Conservation (phyloP, 176 grass and related monocot species). For the Tillandsia fasciculata region DNA sequence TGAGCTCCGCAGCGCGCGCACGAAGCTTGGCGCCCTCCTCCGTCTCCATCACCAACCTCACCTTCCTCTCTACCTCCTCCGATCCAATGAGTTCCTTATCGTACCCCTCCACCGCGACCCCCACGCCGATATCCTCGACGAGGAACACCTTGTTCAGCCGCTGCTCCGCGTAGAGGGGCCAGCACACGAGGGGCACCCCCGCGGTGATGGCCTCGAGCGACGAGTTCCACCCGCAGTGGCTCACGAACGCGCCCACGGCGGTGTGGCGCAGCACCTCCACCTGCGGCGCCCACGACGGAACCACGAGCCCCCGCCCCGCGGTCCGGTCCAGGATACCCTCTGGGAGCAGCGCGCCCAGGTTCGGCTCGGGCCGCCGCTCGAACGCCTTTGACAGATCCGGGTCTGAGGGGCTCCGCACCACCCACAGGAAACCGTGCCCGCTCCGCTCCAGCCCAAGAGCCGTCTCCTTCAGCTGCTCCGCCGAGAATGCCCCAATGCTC, state of each 20-base stretch:
- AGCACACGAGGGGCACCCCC: slow-evolving; percentile 23
- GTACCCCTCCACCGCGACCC: slow-evolving; percentile 23
- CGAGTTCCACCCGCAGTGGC: slow-evolving; percentile 25
- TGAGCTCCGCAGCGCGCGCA: neutral
- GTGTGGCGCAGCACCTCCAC: slow-evolving; percentile 19
- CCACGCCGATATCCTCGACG: slow-evolving; percentile 44
- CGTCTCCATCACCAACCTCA: slow-evolving; percentile 20
- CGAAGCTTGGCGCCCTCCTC: slow-evolving; percentile 9
- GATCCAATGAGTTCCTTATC: slow-evolving; percentile 35
- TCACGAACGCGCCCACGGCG: slow-evolving; percentile 25
- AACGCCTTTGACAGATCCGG: neutral
- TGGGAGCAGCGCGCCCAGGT: slow-evolving; percentile 14
- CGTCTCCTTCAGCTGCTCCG: slow-evolving; percentile 20
- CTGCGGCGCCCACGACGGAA: slow-evolving; percentile 34
- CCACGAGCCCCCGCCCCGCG: slow-evolving; percentile 14
- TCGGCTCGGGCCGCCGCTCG: neutral
- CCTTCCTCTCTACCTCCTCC: slow-evolving; percentile 43
- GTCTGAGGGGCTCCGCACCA: neutral
- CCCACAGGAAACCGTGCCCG: slow-evolving; percentile 24
- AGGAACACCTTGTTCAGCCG: slow-evolving; percentile 45
- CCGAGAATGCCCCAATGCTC: slow-evolving; percentile 11
- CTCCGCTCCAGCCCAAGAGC: slow-evolving; percentile 17
- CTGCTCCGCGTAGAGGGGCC: slow-evolving; percentile 73
- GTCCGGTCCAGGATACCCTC: slow-evolving; percentile 27
- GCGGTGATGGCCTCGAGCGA: slow-evolving; percentile 4